A percentile compares a stretch with the other conserved stretches of the same genome.
Conservation (phyloP, 129 eudicot genomes). For the Lonicera japonica region DNA sequence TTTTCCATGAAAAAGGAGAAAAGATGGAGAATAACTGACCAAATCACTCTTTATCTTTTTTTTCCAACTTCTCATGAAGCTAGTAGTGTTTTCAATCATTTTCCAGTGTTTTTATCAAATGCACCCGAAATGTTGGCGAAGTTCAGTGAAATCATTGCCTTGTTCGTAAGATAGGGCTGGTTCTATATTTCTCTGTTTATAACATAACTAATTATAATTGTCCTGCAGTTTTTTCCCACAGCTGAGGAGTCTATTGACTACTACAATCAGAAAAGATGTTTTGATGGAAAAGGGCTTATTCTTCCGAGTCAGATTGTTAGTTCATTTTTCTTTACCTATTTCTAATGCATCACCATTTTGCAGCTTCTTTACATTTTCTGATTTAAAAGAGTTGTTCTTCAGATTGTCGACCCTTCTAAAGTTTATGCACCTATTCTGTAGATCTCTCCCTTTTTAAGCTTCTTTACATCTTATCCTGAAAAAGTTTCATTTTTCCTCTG, state of each 20-base stretch:
- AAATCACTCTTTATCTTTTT: too few relatives aligned
- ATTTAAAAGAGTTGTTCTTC: not conserved
- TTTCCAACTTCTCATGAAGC: too few relatives aligned
- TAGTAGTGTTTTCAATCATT: too few relatives aligned
- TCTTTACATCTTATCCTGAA: slow-evolving; percentile 15
- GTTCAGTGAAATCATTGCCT: too few relatives aligned
- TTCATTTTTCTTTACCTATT: slow-evolving; percentile 7
- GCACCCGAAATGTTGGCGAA: too few relatives aligned
- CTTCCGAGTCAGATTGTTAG: slow-evolving; percentile 96
- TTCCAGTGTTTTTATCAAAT: too few relatives aligned
- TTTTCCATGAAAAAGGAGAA: too few relatives aligned
- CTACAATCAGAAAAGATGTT: slow-evolving; percentile 86
- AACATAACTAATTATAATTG: not conserved
- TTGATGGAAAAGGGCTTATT: slow-evolving; percentile 86
- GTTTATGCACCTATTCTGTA: not conserved
- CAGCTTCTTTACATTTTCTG: not conserved
- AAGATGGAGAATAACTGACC: too few relatives aligned
- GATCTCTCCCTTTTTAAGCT: not conserved
- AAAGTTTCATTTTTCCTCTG: slow-evolving; percentile 1
- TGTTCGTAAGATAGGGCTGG: not conserved
- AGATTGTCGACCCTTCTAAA: not conserved
- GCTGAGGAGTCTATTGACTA: slow-evolving; percentile 92
- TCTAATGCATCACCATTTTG: not conserved
- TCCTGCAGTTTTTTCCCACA: slow-evolving; percentile 80
- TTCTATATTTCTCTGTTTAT: not conserved